Base-by-base conservation (phyloP, 768 basidiomycete species). In the Amanita rubescens region DNA sequence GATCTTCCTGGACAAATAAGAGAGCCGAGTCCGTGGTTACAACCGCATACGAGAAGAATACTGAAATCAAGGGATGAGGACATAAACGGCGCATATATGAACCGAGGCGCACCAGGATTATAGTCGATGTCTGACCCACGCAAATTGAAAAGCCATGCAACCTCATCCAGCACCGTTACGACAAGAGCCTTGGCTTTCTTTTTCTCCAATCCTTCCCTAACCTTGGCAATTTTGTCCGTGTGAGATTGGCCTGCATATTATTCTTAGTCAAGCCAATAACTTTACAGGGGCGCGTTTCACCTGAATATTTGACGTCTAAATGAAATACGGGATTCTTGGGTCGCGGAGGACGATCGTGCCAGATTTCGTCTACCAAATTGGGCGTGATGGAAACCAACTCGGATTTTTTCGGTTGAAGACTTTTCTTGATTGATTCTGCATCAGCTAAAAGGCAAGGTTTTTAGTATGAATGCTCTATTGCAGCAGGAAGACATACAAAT, bases 141-240 rank as follows among this genome's bases (percentile, higher is more conserved):
- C 30, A 99, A 73, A 67, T 97, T 94, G 71, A 92, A 90, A 35
- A 94, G 64, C 93, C 93, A 98, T 0, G 92, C 93, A 47, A 95
- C 82, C 65, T 98, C 95, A 66, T 98, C 95, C 19, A 98, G 79
- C 76, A 87, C 84, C n/a, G 78, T 86, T 3, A 97, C 78, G 1
- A 95, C 84, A 38, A 90, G 67, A 1, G 87, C 92, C 58, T 83
- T 78, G n/a, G 70, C 71, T 19, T 81, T 78, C 60, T 81, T 76
- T 71, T 81, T 82, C 52, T 64, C 61, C 51, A 95, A 59, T 56
- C 86, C 83, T 53, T 82, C 76, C 32, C 91, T 76, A 5, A 92
- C 69, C 17, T 73, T 70, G 15, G 69, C 68, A 38, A 99, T 71
- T 68, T 99, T 99, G 25, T 79, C 76, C 33, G 66, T 59, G 30